Base-by-base conservation (phyloP, 129 eudicot genomes). In the Pseudognaphalium luteoalbum region DNA sequence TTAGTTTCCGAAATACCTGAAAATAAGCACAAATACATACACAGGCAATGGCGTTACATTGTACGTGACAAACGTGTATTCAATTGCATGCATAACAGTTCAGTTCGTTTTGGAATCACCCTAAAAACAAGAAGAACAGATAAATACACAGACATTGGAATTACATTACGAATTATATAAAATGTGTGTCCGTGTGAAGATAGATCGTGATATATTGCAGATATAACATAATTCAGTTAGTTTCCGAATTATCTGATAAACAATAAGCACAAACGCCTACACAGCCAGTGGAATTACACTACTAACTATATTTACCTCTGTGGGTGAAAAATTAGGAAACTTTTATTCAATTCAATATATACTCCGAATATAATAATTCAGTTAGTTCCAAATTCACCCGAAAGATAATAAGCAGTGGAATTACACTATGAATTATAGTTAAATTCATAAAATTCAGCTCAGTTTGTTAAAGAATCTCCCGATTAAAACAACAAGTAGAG, bases 311-410 rank as follows among this genome's bases (percentile, higher is more conserved):
- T 47, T 14, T 1, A 25, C 0, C 28, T 25, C 28, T 25, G 4
- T 66, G 30, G 34, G 70, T 5, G 11, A 58, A 72, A 77, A 70
- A 34, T 51, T 54, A 51, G 81, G 64, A 0, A 84, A 71, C 30
- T 75, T 37, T 54, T 84, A 90, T 20, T 88, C 82, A 56, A 90
- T 20, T 88, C 82, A 56, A 90, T 70, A 89, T 86, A 76, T 83
- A 90, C 60, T 93, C 88, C 3, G 89, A 96, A 65, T 90, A 47
- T 4, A 47, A 87, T 0, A 93, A 80, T 59, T 93, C 98, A 0
- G 93, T 93, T 93, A 6, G 96, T 85, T 54, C 90, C 92, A 1
- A 92, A 90, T 17, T 90, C 82, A 39, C 87, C 80, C 11, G 92
- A 71, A 71, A 41, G 14, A 47, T 17, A 88, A 90, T 28, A 64